A percentile compares a stretch with the other conserved stretches of the same genome.
Conservation (phyloP, 129 eudicot species). For the Cynara cardunculus region DNA sequence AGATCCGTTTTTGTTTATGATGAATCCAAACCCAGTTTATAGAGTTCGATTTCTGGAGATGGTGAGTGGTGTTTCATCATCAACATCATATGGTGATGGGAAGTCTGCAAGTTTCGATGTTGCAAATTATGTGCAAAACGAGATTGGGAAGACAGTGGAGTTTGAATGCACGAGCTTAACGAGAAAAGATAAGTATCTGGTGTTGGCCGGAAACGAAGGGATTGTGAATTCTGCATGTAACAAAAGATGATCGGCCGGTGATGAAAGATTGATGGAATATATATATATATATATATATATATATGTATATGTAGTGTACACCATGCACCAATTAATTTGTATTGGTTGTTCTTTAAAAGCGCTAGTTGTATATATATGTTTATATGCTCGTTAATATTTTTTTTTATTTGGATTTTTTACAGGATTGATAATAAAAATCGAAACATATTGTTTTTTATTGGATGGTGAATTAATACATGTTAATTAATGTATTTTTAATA, state of each 20-base stretch:
- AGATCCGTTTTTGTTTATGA: slow-evolving; percentile 63
- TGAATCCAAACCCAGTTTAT: slow-evolving; percentile 65
- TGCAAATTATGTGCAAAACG: slow-evolving; percentile 56
- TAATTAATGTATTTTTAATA: no score
- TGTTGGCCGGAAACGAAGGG: slow-evolving; percentile 72
- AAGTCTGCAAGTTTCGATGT: slow-evolving; percentile 38
- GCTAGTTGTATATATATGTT: not conserved
- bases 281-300: not conserved
- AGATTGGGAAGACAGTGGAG: slow-evolving; percentile 51
- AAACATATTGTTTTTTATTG: not conserved
- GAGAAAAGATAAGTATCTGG: slow-evolving; percentile 61
- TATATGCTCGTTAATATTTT: not conserved
- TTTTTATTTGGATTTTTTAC: not conserved
- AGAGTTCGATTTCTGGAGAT: slow-evolving; percentile 35
- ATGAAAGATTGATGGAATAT: not conserved
- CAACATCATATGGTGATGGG: not conserved
- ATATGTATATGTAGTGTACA: not conserved
- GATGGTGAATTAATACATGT: not conserved
- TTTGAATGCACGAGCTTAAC: slow-evolving; percentile 57
- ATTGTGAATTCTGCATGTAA: slow-evolving; percentile 15
- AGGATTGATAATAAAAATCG: not conserved
- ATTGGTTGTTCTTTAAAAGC: not conserved
- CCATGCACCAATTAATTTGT: not conserved
- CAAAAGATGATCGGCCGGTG: not conserved
- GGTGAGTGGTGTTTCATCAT: slow-evolving; percentile 30